Percentiles rank a stretch among this genome's conserved stretches.
Evolutionary conservation across 1,139 yeast genomes (phyloP).

Genomic region (Taphrina flavorubra): DNA sequence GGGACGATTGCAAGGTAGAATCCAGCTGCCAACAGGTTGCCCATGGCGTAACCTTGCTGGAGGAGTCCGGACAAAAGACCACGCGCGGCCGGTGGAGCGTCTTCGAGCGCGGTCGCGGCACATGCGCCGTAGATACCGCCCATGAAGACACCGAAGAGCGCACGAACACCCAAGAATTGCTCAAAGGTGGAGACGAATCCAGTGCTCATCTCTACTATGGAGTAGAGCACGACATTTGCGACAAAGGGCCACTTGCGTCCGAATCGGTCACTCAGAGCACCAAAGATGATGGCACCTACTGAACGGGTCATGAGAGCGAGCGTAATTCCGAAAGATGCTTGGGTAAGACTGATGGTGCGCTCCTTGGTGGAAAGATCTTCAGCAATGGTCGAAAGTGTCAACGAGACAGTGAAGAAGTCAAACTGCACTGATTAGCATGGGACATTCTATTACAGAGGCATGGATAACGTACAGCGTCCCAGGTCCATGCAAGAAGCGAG

Average conservation of each 20-base stretch:
- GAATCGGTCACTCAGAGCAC: conserved; percentile 67
- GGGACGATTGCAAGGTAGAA: conserved; percentile 69
- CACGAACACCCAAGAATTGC: conserved; percentile 70
- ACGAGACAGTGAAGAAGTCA: conserved; percentile 71
- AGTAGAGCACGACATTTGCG: conserved; percentile 60
- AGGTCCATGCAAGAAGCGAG: conserved; percentile 75
- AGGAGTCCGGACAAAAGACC: conserved; percentile 70
- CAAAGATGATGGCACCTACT: conserved; percentile 68
- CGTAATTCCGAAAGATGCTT: conserved; percentile 66
- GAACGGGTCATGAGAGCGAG: conserved; percentile 69
- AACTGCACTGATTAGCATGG: conserved; percentile 49
- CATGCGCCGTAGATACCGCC: conserved; percentile 75
- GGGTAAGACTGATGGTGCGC: conserved; percentile 60
- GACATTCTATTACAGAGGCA: not conserved
- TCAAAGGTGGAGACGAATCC: conserved; percentile 70
- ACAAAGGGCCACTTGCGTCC: conserved; percentile 78
- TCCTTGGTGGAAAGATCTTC: conserved; percentile 58
- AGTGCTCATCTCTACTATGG: conserved; percentile 69
- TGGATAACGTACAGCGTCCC: conserved; percentile 60
- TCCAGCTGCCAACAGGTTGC: conserved; percentile 62
- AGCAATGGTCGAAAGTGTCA: conserved; percentile 65
- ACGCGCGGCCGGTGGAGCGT: conserved; percentile 68
- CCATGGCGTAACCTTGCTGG: conserved; percentile 77
- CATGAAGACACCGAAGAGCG: conserved; percentile 70
- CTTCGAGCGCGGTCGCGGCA: conserved; percentile 71